Conservation (phyloP, 495 filamentous ascomycete species). For the Daldinia decipiens region DNA sequence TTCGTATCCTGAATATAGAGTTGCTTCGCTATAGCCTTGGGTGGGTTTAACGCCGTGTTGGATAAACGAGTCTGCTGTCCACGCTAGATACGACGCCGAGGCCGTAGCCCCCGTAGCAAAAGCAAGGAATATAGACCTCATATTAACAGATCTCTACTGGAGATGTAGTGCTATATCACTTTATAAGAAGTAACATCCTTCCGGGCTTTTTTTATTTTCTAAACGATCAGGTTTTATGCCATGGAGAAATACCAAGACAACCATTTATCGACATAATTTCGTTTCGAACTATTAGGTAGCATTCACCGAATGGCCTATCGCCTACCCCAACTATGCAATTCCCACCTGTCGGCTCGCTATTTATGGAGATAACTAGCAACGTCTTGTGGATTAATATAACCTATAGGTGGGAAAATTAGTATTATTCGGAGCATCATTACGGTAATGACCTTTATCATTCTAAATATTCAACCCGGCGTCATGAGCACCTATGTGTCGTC, state of each 20-base stretch:
- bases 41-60: conserved; percentile 52
- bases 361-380: background rate
- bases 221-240: background rate
- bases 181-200: background rate
- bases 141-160: background rate
- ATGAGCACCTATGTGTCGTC: too few relatives aligned
- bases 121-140: conserved; percentile 25
- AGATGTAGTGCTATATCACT: background rate
- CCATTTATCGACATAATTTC: background rate
- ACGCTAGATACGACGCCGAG: conserved; percentile 51
- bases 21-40: conserved; percentile 52
- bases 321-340: background rate
- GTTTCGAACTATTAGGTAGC: background rate
- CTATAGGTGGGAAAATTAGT: conserved; percentile 5
- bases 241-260: background rate
- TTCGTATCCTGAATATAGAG: conserved; percentile 53
- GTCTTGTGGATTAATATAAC: background rate
- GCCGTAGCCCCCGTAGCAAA: conserved; percentile 29
- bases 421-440: too few relatives aligned
- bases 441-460: too few relatives aligned
- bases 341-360: background rate
- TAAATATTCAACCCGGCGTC: too few relatives aligned
- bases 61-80: conserved; percentile 62
- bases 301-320: background rate
- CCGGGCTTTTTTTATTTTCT: background rate